phyloP scores from a whole-genome alignment of 495 filamentous ascomycete genomes.

The Paragyromitra xinjiangensis region DNA sequence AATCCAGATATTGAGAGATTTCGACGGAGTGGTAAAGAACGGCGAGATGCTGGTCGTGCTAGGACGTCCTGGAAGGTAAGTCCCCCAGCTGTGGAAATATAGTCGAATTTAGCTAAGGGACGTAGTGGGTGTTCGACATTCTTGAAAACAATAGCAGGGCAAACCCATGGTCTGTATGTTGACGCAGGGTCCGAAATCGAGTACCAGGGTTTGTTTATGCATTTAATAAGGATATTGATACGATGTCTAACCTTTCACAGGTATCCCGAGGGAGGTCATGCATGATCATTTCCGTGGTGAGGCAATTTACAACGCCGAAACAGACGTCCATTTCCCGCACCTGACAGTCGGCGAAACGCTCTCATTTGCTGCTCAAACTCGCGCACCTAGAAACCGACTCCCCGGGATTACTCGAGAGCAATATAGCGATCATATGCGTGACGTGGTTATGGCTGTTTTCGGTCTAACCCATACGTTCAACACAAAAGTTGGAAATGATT shows the following conservation, averaged over 20 bases:
- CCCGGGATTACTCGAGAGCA: constrained; percentile 67
- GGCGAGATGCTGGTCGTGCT: constrained; percentile 85
- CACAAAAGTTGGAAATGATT: constrained; percentile 81
- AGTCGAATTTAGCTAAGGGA: neutral
- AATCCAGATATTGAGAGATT: constrained; percentile 79
- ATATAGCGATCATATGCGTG: constrained; percentile 72
- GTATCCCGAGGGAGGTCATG: constrained; percentile 58
- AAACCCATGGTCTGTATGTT: constrained; percentile 76
- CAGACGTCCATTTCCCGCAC: constrained; percentile 83
- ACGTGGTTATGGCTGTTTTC: constrained; percentile 82
- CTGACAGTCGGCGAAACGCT: constrained; percentile 81
- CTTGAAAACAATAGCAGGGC: constrained; percentile 79
- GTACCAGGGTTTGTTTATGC: constrained; percentile 69
- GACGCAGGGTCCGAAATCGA: constrained; percentile 73
- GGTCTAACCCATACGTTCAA: constrained; percentile 77
- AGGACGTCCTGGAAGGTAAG: constrained; percentile 71
- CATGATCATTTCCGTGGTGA: constrained; percentile 71
- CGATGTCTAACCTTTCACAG: constrained; percentile 48
- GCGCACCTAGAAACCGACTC: constrained; percentile 70
- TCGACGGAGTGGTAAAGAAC: constrained; percentile 76
- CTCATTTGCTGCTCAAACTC: constrained; percentile 75
- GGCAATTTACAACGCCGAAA: constrained; percentile 81
- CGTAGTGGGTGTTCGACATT: constrained; percentile 77
- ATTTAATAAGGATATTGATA: neutral
- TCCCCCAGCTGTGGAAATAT: neutral